Percentiles rank a stretch among this genome's conserved stretches.
Conservation (phyloP, 768 basidiomycete species). For the Butyriboletus loyo region DNA sequence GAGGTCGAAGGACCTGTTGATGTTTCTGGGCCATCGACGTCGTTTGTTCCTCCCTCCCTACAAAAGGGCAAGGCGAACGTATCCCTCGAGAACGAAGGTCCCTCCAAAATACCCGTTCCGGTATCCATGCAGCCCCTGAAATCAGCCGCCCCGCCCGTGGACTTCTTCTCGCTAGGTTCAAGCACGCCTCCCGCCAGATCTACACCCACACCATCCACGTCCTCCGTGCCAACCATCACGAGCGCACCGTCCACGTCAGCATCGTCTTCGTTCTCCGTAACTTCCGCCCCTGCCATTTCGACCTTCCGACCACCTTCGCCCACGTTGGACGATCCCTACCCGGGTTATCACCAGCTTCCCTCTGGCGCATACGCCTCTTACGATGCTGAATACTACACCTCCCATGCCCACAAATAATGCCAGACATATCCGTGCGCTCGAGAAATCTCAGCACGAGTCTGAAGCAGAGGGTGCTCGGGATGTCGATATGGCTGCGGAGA, state of each 20-base stretch:
- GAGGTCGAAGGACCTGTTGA: background rate
- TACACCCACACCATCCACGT: background rate
- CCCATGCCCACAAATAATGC: constrained; percentile 72
- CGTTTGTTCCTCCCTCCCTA: constrained; percentile 59
- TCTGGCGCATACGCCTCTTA: constrained; percentile 78
- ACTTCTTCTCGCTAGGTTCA: constrained; percentile 70
- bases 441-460: constrained; percentile 63
- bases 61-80: constrained; percentile 58
- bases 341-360: constrained; percentile 83
- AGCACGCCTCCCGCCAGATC: constrained; percentile 2
- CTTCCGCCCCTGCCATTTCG: constrained; percentile 67
- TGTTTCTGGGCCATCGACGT: constrained; percentile 30
- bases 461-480: constrained; percentile 45
- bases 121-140: constrained; percentile 4
- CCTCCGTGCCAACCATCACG: constrained; percentile 5
- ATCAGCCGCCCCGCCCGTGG: constrained; percentile 39
- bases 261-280: constrained; percentile 54
- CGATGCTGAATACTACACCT: constrained; percentile 65
- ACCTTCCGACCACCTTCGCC: constrained; percentile 73
- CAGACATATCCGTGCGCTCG: constrained; percentile 65
- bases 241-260: constrained; percentile 65
- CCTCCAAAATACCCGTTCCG: constrained; percentile 8
- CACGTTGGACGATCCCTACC: constrained; percentile 71
- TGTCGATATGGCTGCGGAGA: constrained; percentile 68
- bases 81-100: constrained; percentile 43